A percentile compares a stretch with the other conserved stretches of the same genome.
phyloP scores from a whole-genome alignment of 768 basidiomycete species.

The Termitomyces sp. region DNA sequence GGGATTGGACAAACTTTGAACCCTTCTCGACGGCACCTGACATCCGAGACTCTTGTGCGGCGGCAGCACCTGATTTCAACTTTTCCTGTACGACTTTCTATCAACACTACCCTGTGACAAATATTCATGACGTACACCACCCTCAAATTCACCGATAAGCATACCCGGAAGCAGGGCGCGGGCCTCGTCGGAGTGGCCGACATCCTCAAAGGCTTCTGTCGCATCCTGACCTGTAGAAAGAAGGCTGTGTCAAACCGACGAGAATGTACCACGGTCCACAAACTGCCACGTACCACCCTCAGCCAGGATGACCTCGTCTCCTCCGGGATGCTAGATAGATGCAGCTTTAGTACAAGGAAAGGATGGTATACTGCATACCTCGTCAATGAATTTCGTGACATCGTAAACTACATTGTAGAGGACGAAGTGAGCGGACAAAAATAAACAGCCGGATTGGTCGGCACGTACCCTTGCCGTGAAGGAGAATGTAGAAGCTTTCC shows the following conservation, averaged over 20 bases:
- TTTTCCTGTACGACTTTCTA: slow-evolving; percentile 34
- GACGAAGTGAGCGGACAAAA: slow-evolving; percentile 26
- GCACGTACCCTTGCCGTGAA: slow-evolving; percentile 75
- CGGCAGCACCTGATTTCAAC: slow-evolving; percentile 46
- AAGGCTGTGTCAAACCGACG: slow-evolving; percentile 9
- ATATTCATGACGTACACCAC: slow-evolving; percentile 48
- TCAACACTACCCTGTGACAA: slow-evolving; percentile 5
- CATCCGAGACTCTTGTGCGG: slow-evolving; percentile 39
- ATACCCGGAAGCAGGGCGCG: slow-evolving; percentile 76
- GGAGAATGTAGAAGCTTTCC: slow-evolving; percentile 74
- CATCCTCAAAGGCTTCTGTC: slow-evolving; percentile 98
- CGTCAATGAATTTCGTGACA: slow-evolving; percentile 90
- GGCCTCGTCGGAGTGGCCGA: slow-evolving; percentile 98
- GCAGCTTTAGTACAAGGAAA: background rate
- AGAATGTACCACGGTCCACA: slow-evolving; percentile 4
- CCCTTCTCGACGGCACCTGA: slow-evolving; percentile 55
- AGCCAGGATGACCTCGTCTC: slow-evolving; percentile 94
- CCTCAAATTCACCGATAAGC: slow-evolving; percentile 79
- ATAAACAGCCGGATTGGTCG: slow-evolving; percentile 29
- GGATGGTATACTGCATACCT: slow-evolving; percentile 44
- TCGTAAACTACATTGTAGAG: slow-evolving; percentile 68
- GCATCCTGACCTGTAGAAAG: slow-evolving; percentile 76
- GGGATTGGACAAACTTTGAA: slow-evolving; percentile 50
- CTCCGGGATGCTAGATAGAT: slow-evolving; percentile 78
- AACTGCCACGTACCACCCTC: slow-evolving; percentile 70